Evolutionary conservation across 2,329 filamentous ascomycete genomes (phyloP).

Genomic region (Immersiporthe knoxdaviesiana): DNA sequence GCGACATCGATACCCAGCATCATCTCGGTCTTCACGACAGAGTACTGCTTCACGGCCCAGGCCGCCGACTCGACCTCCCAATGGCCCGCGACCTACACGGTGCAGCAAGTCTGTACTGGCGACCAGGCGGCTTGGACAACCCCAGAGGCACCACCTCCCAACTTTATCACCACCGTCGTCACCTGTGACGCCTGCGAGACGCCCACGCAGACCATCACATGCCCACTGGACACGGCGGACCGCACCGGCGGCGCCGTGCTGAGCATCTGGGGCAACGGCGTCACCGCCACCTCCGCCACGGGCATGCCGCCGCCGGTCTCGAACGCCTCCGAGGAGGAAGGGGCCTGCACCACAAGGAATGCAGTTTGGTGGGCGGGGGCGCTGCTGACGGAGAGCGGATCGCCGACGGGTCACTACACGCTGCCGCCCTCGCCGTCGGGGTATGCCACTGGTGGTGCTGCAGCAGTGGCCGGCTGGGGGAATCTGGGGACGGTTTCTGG

Average conservation of each 20-base stretch:
- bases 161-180: slow-evolving; percentile 45
- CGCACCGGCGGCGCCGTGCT: slow-evolving; percentile 35
- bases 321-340: background rate
- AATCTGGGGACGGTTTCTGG: slow-evolving; percentile 7
- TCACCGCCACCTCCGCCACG: slow-evolving; percentile 38
- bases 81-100: slow-evolving; percentile 47
- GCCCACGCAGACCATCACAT: slow-evolving; percentile 42
- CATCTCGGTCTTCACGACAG: slow-evolving; percentile 39
- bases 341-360: background rate
- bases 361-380: slow-evolving; percentile 12
- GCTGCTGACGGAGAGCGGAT: slow-evolving; percentile 12
- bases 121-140: slow-evolving; percentile 37
- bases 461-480: slow-evolving; percentile 5
- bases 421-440: background rate
- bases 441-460: slow-evolving; percentile 15
- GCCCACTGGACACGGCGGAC: slow-evolving; percentile 40
- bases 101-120: slow-evolving; percentile 42
- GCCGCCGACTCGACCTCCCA: slow-evolving; percentile 44
- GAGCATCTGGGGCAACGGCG: slow-evolving; percentile 41
- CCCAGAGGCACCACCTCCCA: slow-evolving; percentile 39
- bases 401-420: slow-evolving; percentile 6
- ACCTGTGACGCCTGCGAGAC: slow-evolving; percentile 40
- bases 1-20: slow-evolving; percentile 32
- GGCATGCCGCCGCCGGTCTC: background rate
- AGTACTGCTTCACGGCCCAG: slow-evolving; percentile 42